Conservation (phyloP, 2,329 filamentous ascomycete species). For the Aschersonia sp. region DNA sequence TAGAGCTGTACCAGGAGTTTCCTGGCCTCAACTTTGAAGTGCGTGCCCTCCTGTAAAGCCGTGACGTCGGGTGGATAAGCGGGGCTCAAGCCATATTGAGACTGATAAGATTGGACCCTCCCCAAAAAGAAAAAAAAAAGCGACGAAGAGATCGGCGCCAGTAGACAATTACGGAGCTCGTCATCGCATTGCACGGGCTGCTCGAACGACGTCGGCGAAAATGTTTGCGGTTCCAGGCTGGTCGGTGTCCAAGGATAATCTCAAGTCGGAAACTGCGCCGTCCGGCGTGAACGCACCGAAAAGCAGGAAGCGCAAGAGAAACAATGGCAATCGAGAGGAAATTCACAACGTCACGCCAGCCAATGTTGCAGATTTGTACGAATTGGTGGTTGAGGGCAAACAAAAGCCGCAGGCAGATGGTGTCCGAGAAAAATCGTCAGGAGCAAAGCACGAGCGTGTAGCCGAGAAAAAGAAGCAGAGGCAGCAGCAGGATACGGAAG, state of each 20-base stretch:
- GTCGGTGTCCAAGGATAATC: constrained; percentile 59
- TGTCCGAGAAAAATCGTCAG: neutral
- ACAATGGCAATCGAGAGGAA: constrained; percentile 7
- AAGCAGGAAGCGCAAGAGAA: constrained; percentile 44
- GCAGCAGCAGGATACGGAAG: neutral
- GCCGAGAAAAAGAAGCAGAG: neutral
- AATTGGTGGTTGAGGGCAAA: constrained; percentile 58
- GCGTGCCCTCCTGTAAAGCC: neutral
- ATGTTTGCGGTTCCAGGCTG: constrained; percentile 96
- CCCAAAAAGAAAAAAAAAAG: neutral
- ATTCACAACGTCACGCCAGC: constrained; percentile 40
- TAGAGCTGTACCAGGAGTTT: no score
- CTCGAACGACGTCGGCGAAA: neutral
- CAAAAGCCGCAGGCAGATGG: constrained; percentile 12
- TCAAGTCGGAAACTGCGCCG: constrained; percentile 50
- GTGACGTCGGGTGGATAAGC: neutral
- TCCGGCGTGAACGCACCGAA: constrained; percentile 22
- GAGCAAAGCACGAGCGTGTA: neutral
- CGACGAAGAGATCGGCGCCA: neutral
- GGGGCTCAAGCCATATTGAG: neutral
- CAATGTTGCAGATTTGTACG: constrained; percentile 69
- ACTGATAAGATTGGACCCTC: neutral
- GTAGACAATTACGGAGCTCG: neutral
- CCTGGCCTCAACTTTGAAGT: no score
- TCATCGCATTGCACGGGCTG: neutral